These are phyloP conservation scores for Neopestalotiopsis sp. DNA, from an alignment of 2,329 filamentous ascomycete species.

Conservation along the genomic window DNA sequence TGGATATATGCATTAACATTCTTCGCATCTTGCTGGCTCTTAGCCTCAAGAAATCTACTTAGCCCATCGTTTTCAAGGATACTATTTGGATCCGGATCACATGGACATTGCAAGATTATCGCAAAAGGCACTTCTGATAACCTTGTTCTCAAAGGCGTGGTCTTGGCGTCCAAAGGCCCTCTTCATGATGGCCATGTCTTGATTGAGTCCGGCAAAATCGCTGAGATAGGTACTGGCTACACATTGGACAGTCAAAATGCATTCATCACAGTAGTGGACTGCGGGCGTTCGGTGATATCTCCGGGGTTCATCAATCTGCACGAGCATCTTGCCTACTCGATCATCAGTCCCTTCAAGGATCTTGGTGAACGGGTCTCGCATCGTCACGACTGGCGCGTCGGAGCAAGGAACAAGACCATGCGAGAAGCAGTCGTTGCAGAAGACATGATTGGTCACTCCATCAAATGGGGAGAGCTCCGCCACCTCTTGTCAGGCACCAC, in stretches of 20 bases:
- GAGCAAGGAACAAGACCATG: slow-evolving; percentile 28
- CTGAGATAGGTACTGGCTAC: slow-evolving; percentile 26
- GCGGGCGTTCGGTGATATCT: slow-evolving; percentile 32
- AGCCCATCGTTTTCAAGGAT: background rate
- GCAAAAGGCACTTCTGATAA: slow-evolving; percentile 23
- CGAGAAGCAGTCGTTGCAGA: slow-evolving; percentile 27
- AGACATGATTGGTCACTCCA: slow-evolving; percentile 28
- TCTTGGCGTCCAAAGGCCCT: slow-evolving; percentile 39
- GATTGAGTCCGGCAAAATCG: slow-evolving; percentile 32
- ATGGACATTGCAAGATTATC: slow-evolving; percentile 18
- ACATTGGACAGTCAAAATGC: slow-evolving; percentile 4
- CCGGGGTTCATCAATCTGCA: slow-evolving; percentile 38
- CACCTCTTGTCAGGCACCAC: slow-evolving; percentile 38
- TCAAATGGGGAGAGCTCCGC: slow-evolving; percentile 35
- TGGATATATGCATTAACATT: background rate
- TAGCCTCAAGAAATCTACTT: background rate
- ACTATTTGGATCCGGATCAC: background rate
- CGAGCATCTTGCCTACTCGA: slow-evolving; percentile 35
- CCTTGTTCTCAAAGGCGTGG: slow-evolving; percentile 46
- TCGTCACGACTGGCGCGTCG: slow-evolving; percentile 38
- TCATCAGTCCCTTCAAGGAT: slow-evolving; percentile 30
- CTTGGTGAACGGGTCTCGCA: slow-evolving; percentile 29
- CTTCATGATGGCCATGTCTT: slow-evolving; percentile 29
- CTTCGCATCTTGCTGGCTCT: background rate
- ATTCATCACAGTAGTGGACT: slow-evolving; percentile 30